Conservation (phyloP, 495 filamentous ascomycete genomes). For the Parachaetomium inaequale region DNA sequence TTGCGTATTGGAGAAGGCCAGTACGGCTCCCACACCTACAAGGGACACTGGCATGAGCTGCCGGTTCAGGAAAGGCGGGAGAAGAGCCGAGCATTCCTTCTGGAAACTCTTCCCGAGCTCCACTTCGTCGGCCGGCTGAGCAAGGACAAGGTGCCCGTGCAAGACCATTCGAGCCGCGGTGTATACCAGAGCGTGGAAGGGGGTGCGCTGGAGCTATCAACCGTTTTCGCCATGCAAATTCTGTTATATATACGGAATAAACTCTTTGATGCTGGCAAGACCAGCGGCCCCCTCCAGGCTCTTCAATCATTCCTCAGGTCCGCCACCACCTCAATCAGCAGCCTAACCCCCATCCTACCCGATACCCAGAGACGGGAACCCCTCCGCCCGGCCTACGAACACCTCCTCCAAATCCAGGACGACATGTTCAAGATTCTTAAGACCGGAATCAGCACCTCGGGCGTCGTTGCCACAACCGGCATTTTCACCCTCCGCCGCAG, state of each 20-base stretch:
- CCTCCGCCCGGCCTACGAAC: no score
- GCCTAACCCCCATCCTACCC: not conserved
- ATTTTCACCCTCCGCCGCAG: not conserved
- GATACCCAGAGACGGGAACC: not conserved
- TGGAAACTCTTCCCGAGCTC: not conserved
- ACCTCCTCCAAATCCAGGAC: not conserved
- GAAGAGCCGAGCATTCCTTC: not conserved
- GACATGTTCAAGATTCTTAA: not conserved
- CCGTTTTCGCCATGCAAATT: not conserved
- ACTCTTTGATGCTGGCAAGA: not conserved
- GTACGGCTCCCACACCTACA: not conserved
- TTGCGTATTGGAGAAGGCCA: not conserved
- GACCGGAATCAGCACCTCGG: not conserved
- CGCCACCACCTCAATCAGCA: not conserved
- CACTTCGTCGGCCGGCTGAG: not conserved
- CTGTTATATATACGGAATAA: not conserved
- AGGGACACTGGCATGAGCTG: not conserved
- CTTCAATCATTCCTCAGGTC: not conserved
- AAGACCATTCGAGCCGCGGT: not conserved
- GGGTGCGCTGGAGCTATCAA: not conserved
- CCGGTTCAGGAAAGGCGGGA: not conserved
- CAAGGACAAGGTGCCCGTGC: not conserved
- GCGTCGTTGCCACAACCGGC: not conserved
- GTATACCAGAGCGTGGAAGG: not conserved
- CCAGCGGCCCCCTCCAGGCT: not conserved